phyloP scores from a whole-genome alignment of 148 eudicot genomes.

The Drosera capensis region DNA sequence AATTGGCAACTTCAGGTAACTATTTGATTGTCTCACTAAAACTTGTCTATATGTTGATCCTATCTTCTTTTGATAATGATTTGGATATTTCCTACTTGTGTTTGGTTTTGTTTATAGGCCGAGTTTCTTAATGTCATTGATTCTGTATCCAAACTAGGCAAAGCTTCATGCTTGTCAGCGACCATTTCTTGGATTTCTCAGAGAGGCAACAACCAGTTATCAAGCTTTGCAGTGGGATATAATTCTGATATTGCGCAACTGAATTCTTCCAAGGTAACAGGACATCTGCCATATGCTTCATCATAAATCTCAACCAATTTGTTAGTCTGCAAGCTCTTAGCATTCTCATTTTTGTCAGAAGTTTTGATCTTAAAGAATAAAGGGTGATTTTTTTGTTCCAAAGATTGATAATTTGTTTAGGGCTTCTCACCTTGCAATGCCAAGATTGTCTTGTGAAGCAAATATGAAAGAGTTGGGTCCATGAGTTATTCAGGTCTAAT shows the following conservation, averaged over 20 bases:
- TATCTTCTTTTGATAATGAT: neutral
- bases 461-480: too few species aligned
- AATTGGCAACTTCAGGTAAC: constrained; percentile 95
- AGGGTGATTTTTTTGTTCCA: too few species aligned
- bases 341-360: too few species aligned
- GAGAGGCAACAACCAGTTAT: constrained; percentile 53
- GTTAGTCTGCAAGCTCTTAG: too few species aligned
- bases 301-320: too few species aligned
- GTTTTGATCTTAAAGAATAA: too few species aligned
- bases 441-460: too few species aligned
- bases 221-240: constrained; percentile 81
- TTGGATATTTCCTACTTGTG: neutral
- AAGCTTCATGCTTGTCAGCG: constrained; percentile 58
- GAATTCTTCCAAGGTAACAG: constrained; percentile 69
- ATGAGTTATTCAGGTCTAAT: too few species aligned
- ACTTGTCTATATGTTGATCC: too few species aligned
- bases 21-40: neutral
- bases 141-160: constrained; percentile 59
- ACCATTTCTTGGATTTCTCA: constrained; percentile 81
- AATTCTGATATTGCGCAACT: constrained; percentile 50
- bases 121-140: constrained; percentile 84
- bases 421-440: too few species aligned
- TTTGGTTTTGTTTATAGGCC: constrained; percentile 31
- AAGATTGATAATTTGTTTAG: too few species aligned
- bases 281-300: constrained; percentile 5